These are phyloP conservation scores for Brassica juncea DNA, from an alignment of 345 rosid genomes.

Conservation along the genomic window DNA sequence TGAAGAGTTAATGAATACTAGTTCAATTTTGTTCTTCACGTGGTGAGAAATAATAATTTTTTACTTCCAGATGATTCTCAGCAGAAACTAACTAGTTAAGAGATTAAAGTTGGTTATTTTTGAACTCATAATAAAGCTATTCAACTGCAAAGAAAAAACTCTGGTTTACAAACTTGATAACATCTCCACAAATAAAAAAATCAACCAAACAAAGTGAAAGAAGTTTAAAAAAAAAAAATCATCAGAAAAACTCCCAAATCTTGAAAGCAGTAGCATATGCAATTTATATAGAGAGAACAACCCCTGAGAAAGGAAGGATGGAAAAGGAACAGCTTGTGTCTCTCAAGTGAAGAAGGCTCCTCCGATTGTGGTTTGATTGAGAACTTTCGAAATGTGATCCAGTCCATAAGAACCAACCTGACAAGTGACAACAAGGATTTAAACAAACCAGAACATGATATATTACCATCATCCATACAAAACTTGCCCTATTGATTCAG, in stretches of 20 bases:
- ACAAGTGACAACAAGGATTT: conserved; percentile 39
- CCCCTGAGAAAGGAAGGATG: conserved; percentile 15
- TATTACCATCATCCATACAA: conserved; percentile 10
- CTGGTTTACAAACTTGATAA: conserved; percentile 17
- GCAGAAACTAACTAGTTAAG: conserved; percentile 22
- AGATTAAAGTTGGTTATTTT: background rate
- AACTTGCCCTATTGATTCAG: background rate
- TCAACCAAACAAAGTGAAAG: conserved; percentile 29
- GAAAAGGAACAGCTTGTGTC: background rate
- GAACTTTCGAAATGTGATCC: conserved; percentile 76
- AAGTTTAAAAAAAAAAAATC: background rate
- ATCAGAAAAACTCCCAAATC: conserved; percentile 11
- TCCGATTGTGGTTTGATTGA: conserved; percentile 72
- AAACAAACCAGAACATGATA: background rate
- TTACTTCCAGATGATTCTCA: conserved; percentile 6
- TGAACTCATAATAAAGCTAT: background rate
- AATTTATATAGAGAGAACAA: conserved; percentile 1
- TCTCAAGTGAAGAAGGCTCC: conserved; percentile 47
- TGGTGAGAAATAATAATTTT: too few species aligned
- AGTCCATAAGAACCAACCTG: conserved; percentile 98
- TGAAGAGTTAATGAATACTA: background rate
- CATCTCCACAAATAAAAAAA: conserved; percentile 22
- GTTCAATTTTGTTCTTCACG: background rate
- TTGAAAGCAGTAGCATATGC: background rate
- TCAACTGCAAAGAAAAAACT: background rate